Conservation (phyloP, 345 rosid species). For the Jatropha curcas region DNA sequence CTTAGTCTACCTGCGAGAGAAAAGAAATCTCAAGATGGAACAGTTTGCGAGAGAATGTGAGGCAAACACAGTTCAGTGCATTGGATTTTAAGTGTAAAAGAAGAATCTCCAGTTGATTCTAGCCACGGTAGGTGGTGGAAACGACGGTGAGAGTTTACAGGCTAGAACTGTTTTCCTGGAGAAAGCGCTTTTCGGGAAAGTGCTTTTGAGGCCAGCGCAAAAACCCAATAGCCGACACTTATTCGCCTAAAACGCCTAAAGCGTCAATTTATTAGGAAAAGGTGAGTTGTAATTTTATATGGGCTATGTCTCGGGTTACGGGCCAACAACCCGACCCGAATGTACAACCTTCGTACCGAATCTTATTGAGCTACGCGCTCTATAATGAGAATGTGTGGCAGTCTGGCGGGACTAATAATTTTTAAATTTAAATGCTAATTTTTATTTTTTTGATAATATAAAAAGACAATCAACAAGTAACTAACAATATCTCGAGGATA, state of each 20-base stretch:
- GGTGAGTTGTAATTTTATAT: background rate
- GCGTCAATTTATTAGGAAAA: background rate
- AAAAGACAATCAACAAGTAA: no score
- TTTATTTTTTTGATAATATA: no score
- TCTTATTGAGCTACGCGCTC: slow-evolving; percentile 4
- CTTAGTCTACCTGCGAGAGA: background rate
- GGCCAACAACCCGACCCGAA: background rate
- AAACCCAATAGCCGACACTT: slow-evolving; percentile 63
- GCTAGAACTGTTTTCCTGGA: background rate
- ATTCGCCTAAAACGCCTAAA: slow-evolving; percentile 25
- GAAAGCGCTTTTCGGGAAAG: slow-evolving; percentile 18
- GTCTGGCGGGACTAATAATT: no score
- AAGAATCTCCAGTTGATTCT: background rate
- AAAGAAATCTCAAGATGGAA: slow-evolving; percentile 14
- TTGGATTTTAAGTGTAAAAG: slow-evolving; percentile 11
- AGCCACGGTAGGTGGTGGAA: background rate
- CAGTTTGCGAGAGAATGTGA: slow-evolving; percentile 8
- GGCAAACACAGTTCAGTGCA: slow-evolving; percentile 37
- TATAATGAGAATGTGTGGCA: background rate
- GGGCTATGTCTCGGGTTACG: background rate
- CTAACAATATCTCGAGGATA: no score
- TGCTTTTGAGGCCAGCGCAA: slow-evolving; percentile 1
- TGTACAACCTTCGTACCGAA: no score
- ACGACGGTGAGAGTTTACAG: background rate
- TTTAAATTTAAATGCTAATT: no score